These are phyloP conservation scores for Acer campestre DNA, from an alignment of 345 rosid species.

Conservation along the genomic window DNA sequence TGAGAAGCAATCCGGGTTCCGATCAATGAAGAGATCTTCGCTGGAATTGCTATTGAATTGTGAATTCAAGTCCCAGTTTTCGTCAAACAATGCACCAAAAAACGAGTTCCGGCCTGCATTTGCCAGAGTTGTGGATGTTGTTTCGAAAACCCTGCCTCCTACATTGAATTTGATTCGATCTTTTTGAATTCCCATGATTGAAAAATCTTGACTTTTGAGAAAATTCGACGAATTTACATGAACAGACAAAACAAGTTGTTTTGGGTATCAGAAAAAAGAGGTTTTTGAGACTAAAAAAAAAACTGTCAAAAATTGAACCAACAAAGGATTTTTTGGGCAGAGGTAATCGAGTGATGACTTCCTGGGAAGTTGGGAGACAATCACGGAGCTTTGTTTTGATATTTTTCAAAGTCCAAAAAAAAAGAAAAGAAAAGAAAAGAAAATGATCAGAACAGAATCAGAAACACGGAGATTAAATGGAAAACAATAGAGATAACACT, in stretches of 20 bases:
- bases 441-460: slow-evolving; percentile 5
- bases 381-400: background rate
- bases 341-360: slow-evolving; percentile 3
- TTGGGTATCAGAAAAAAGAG: background rate
- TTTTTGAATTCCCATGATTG: slow-evolving; percentile 64
- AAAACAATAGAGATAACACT: no score
- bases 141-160: slow-evolving; percentile 87
- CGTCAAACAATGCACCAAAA: slow-evolving; percentile 84
- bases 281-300: background rate
- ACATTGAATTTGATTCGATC: slow-evolving; percentile 86
- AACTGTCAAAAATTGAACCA: background rate
- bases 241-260: background rate
- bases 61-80: slow-evolving; percentile 62
- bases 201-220: background rate
- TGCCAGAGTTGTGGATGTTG: slow-evolving; percentile 91
- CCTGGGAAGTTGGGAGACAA: slow-evolving; percentile 29
- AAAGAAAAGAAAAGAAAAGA: background rate
- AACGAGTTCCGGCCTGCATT: slow-evolving; percentile 89
- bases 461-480: no score
- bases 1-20: slow-evolving; percentile 90
- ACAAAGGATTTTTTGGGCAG: slow-evolving; percentile 15
- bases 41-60: slow-evolving; percentile 21
- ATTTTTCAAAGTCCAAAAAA: background rate
- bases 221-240: background rate
- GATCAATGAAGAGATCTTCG: slow-evolving; percentile 67